phyloP scores from a whole-genome alignment of 2,329 filamentous ascomycete genomes.

The Colletotrichum navitas region DNA sequence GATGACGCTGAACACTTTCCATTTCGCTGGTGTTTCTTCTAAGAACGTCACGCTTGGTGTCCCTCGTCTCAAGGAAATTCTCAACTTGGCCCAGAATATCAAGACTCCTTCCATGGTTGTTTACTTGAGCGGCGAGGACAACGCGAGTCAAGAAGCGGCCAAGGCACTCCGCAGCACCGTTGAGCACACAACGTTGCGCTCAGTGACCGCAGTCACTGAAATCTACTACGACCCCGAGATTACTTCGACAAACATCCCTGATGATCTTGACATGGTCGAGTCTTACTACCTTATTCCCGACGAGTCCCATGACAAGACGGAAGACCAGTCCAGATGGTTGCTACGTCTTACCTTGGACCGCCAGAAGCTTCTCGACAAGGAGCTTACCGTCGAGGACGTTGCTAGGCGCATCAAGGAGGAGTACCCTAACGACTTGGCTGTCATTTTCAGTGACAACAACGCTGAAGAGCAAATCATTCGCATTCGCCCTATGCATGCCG shows the following conservation, averaged over 20 bases:
- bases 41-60: conserved; percentile 99
- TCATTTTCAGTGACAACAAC: conserved; percentile 99
- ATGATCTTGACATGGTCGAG: conserved; percentile 93
- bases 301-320: conserved; percentile 71
- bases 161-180: conserved; percentile 90
- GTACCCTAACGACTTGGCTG: conserved; percentile 85
- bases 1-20: conserved; percentile 99
- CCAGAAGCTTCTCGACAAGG: conserved; percentile 95
- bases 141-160: conserved; percentile 80
- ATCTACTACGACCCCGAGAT: conserved; percentile 98
- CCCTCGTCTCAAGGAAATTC: conserved; percentile 98
- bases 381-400: conserved; percentile 90
- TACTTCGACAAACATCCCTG: conserved; percentile 84
- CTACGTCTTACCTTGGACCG: conserved; percentile 93
- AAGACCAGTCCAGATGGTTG: conserved; percentile 93
- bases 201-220: conserved; percentile 91
- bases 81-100: conserved; percentile 97
- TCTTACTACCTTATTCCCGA: conserved; percentile 97
- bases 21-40: conserved; percentile 99
- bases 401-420: conserved; percentile 90
- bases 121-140: conserved; percentile 73
- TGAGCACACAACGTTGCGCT: conserved; percentile 93
- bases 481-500: conserved; percentile 81
- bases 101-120: conserved; percentile 99
- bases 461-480: conserved; percentile 95